Percentiles rank a stretch among this genome's conserved stretches.
phyloP scores from a whole-genome alignment of 345 rosid species.

The Schrenkiella parvula region DNA sequence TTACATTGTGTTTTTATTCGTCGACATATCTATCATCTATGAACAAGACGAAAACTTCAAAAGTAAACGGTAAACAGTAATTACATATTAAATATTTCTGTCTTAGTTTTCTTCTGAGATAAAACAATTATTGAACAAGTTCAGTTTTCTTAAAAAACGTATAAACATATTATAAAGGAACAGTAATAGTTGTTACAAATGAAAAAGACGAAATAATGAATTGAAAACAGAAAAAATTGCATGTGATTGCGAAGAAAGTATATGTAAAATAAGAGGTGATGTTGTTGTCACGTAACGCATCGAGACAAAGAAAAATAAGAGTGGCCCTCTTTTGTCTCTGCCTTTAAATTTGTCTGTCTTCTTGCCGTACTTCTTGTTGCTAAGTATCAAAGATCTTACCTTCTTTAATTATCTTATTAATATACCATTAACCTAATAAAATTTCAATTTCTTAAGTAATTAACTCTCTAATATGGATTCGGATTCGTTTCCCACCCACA shows the following conservation, averaged over 20 bases:
- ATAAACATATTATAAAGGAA: not conserved
- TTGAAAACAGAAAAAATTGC: constrained; percentile 6
- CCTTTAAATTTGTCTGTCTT: constrained; percentile 26
- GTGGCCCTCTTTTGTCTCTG: constrained; percentile 12
- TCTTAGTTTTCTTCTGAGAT: not conserved
- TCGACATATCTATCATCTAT: not conserved
- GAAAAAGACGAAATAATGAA: constrained; percentile 11
- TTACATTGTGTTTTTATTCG: not conserved
- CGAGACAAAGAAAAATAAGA: constrained; percentile 13
- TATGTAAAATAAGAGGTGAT: not conserved
- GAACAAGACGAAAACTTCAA: not conserved
- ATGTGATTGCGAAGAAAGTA: constrained; percentile 20
- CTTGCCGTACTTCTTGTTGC: constrained; percentile 26
- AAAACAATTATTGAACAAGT: constrained; percentile 4
- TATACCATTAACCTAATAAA: not conserved
- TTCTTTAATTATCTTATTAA: constrained; percentile 4
- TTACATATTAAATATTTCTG: not conserved
- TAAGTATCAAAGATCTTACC: constrained; percentile 30
- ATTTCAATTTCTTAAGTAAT: not conserved
- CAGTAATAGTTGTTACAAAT: not conserved
- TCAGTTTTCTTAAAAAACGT: not conserved
- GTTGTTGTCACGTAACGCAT: constrained; percentile 38
- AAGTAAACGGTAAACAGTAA: constrained; percentile 15
- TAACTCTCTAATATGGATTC: not conserved
- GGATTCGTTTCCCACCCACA: constrained; percentile 27